Conservation (phyloP, 192 early-diverging fungal genomes). For the Coemansia sp. region DNA sequence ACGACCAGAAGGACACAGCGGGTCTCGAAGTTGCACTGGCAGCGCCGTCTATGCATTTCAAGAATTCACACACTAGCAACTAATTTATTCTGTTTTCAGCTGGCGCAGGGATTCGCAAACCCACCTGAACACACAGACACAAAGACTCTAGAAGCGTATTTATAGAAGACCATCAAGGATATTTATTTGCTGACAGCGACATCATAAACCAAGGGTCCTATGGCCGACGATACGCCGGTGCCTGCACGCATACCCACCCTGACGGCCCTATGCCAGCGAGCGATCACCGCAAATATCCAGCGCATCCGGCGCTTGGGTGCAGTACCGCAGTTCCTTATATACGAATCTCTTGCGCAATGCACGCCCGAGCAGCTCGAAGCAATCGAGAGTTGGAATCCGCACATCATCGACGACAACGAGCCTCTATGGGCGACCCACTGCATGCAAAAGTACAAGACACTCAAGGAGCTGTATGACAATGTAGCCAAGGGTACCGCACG, state of each 20-base stretch:
- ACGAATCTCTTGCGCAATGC: slow-evolving; percentile 33
- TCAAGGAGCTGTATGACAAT: slow-evolving; percentile 12
- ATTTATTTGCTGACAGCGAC: background rate
- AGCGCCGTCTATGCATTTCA: too few species aligned
- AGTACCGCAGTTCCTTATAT: slow-evolving; percentile 37
- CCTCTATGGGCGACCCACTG: slow-evolving; percentile 35
- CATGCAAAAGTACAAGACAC: slow-evolving; percentile 17
- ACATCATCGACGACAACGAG: slow-evolving; percentile 44
- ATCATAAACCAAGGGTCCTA: background rate
- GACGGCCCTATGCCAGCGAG: slow-evolving; percentile 41
- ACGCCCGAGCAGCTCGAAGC: slow-evolving; percentile 42
- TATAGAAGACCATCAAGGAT: too few species aligned
- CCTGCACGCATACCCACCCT: slow-evolving; percentile 21
- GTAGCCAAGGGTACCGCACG: slow-evolving; percentile 8
- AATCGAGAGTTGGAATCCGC: slow-evolving; percentile 45
- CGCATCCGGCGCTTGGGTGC: slow-evolving; percentile 31
- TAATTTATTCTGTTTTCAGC: background rate
- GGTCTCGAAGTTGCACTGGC: too few species aligned
- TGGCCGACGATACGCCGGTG: background rate
- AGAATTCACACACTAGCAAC: background rate
- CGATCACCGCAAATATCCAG: slow-evolving; percentile 27
- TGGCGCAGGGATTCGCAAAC: too few species aligned
- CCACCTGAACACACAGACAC: too few species aligned
- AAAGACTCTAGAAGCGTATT: too few species aligned
- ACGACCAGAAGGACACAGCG: too few species aligned